These are phyloP conservation scores for carrot (Daucus carota) DNA, from an alignment of 129 eudicot species.

Conservation along the genomic window DH1_v3.0 NC_030386.2:29380501-29381000, in stretches of 20 bases:
- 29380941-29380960: neutral
- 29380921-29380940: neutral
- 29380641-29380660: slow-evolving; percentile 80
- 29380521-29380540: neutral
- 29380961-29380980: neutral
- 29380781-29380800: slow-evolving; percentile 84
- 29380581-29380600: slow-evolving; percentile 73
- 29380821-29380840: neutral
- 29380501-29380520: neutral
- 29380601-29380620: slow-evolving; percentile 94
- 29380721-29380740: slow-evolving; percentile 25
- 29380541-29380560: neutral
- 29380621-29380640: slow-evolving; percentile 95
- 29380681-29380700: neutral
- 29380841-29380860: neutral
- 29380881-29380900: neutral
- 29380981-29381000: neutral
- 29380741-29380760: slow-evolving; percentile 82
- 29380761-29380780: slow-evolving; percentile 68
- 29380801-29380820: slow-evolving; percentile 36
- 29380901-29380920: neutral
- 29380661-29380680: neutral
- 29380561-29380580: slow-evolving; percentile 71
- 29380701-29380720: slow-evolving; percentile 1
- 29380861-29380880: neutral